Evolutionary conservation across 2,329 filamentous ascomycete species (phyloP), one percentile per base, ranked within the genome.

Genomic region (Fonsecaea erecta): DNA sequence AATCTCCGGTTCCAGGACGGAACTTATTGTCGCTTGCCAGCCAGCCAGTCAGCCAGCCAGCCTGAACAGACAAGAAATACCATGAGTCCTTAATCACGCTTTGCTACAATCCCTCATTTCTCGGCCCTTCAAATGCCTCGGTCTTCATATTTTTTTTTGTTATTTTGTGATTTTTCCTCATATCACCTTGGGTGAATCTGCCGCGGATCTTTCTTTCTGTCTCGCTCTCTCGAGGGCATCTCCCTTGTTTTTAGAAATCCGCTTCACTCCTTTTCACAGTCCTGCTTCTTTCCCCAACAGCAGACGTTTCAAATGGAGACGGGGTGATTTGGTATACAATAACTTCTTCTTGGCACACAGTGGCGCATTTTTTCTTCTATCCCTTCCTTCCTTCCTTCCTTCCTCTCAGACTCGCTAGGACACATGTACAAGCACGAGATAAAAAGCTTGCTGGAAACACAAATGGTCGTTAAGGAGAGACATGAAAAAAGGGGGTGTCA

Each of bases 391-490:
- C 48, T 26, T 52, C 14, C 2, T 6, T 16, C 24, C n/a, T 16
- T 52, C 2, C 32, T 35, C 2, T 18, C 18, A 12, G 14, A n/a
- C n/a, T 48, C 35, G 26, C 58, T 26, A 35, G 51, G 40, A 48
- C 24, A 32, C 32, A n/a, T n/a, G 26, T 52, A 43, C 11, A 37
- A 14, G 35, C 30, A 43, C 2, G 2, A 9, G 35, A 56, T 24
- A 54, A 46, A 24, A 62, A 32, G n/a, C 3, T 40, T 8, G 18
- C 34, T 28, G 24, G 52, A 43, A 46, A 52, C 43, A 54, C 48
- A 65, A 65, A 46, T 21, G 40, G 54, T 58, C 52, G 54, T 66
- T 35, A 66, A 66, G 53, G 59, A 63, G 52, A 52, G 63, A 57
- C 63, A 58, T 53, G 63, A 65, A 65, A 57, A 65, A 65, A 52